A percentile compares a stretch with the other conserved stretches of the same genome.
Conservation (phyloP, 805 yeast genomes). For the Hyphopichia homilentoma region DNA sequence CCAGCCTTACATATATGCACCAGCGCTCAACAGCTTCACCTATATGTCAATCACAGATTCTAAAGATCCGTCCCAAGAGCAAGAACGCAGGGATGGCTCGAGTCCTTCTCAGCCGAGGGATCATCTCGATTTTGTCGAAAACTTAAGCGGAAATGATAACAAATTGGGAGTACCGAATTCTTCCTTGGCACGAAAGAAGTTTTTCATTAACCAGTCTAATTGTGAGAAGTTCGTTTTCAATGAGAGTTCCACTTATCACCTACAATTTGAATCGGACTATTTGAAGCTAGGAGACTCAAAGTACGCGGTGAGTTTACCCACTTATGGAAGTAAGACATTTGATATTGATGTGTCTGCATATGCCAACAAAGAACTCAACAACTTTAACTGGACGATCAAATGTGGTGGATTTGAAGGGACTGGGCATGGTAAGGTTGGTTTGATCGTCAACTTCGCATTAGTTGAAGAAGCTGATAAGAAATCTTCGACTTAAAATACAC, state of each 20-base stretch:
- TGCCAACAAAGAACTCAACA: constrained; percentile 41
- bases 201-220: constrained; percentile 36
- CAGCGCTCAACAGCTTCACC: constrained; percentile 56
- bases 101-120: constrained; percentile 1
- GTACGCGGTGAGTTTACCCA: constrained; percentile 52
- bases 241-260: constrained; percentile 33
- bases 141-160: constrained; percentile 20
- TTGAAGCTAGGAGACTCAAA: constrained; percentile 47
- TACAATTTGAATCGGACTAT: constrained; percentile 55
- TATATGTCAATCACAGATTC: constrained; percentile 30
- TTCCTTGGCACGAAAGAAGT: constrained; percentile 38
- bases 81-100: no score
- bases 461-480: constrained; percentile 28
- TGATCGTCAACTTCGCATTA: constrained; percentile 35
- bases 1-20: constrained; percentile 61
- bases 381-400: constrained; percentile 46
- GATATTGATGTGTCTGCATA: constrained; percentile 40
- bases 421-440: constrained; percentile 27
- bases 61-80: no score
- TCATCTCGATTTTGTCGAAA: constrained; percentile 17
- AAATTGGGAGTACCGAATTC: constrained; percentile 26
- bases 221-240: constrained; percentile 40
- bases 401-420: constrained; percentile 30
- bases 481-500: no score
- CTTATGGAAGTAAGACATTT: constrained; percentile 39